A percentile compares a stretch with the other conserved stretches of the same genome.
phyloP scores from a whole-genome alignment of 768 basidiomycete species.

The Saitozyma sp. region DNA sequence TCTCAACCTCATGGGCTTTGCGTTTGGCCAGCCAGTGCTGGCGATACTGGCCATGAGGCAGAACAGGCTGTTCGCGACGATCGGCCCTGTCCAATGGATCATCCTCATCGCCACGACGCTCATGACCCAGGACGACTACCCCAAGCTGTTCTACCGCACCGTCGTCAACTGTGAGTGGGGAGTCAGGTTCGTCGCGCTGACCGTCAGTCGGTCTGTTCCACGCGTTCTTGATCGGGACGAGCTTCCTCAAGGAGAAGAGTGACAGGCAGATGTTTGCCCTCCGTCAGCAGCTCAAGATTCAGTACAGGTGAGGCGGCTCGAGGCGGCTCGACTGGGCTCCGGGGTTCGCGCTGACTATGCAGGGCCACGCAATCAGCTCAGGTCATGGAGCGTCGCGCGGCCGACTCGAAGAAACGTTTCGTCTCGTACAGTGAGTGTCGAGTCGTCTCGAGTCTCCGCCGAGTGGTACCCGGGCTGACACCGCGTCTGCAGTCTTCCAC shows the following conservation, averaged over 20 bases:
- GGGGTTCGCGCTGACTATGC: no score
- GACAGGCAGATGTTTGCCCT: constrained; percentile 69
- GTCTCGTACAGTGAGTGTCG: constrained; percentile 51
- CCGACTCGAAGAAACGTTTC: constrained; percentile 79
- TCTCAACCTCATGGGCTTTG: constrained; percentile 38
- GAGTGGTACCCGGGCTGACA: not conserved
- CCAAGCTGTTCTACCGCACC: constrained; percentile 56
- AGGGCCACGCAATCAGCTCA: constrained; percentile 70
- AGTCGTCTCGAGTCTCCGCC: not conserved
- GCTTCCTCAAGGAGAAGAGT: constrained; percentile 56
- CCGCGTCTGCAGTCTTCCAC: constrained; percentile 53
- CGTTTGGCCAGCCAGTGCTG: constrained; percentile 49
- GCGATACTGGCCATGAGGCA: constrained; percentile 53
- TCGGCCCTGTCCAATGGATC: constrained; percentile 47
- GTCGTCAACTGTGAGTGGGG: constrained; percentile 42
- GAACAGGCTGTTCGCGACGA: constrained; percentile 40
- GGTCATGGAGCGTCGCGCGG: constrained; percentile 67
- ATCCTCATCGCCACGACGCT: constrained; percentile 43
- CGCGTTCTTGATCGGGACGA: constrained; percentile 71
- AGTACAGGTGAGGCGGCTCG: constrained; percentile 36
- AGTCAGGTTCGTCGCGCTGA: constrained; percentile 8
- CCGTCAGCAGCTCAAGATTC: constrained; percentile 72
- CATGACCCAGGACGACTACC: constrained; percentile 32
- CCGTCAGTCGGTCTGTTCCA: constrained; percentile 71
- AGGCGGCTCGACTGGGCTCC: no score